These are phyloP conservation scores for Colletotrichum simmondsii DNA, from an alignment of 2,329 filamentous ascomycete species.

Conservation along the genomic window DNA sequence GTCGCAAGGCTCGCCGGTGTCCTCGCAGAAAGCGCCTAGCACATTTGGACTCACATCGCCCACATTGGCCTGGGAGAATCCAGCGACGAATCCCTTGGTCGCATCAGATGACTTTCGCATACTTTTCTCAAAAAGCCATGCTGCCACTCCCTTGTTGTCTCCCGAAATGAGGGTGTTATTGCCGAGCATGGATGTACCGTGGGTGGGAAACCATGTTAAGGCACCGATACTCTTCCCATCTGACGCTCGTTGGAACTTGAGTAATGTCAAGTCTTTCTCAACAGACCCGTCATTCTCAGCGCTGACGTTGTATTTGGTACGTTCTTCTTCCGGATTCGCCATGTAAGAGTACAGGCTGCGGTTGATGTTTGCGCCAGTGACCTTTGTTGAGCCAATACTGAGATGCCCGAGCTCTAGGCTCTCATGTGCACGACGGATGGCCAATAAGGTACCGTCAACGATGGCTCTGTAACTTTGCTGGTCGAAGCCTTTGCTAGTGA, in stretches of 20 bases:
- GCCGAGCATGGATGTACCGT: constrained; percentile 88
- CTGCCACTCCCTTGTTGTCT: constrained; percentile 94
- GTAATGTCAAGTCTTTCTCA: constrained; percentile 73
- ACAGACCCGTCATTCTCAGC: constrained; percentile 51
- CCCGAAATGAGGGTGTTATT: constrained; percentile 91
- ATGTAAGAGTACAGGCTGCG: constrained; percentile 89
- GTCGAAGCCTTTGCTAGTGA: constrained; percentile 87
- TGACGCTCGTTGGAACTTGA: constrained; percentile 77
- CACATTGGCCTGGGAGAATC: constrained; percentile 91
- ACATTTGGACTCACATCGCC: constrained; percentile 90
- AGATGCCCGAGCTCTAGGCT: constrained; percentile 67
- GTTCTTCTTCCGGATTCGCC: constrained; percentile 83
- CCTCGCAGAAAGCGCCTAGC: constrained; percentile 87
- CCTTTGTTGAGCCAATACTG: constrained; percentile 69
- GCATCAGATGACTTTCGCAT: constrained; percentile 64
- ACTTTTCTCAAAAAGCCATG: constrained; percentile 82
- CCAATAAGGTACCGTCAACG: constrained; percentile 83
- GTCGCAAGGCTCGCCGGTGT: constrained; percentile 76
- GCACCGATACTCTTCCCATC: constrained; percentile 82
- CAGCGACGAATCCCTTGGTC: constrained; percentile 80
- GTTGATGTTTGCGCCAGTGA: constrained; percentile 86
- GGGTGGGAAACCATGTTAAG: constrained; percentile 90
- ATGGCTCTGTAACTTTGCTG: constrained; percentile 88
- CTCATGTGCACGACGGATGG: constrained; percentile 83
- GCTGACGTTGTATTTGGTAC: constrained; percentile 69